Evolutionary conservation across 306 rosid species (phyloP).

Genomic region (Lathyrus tuberosus): DNA sequence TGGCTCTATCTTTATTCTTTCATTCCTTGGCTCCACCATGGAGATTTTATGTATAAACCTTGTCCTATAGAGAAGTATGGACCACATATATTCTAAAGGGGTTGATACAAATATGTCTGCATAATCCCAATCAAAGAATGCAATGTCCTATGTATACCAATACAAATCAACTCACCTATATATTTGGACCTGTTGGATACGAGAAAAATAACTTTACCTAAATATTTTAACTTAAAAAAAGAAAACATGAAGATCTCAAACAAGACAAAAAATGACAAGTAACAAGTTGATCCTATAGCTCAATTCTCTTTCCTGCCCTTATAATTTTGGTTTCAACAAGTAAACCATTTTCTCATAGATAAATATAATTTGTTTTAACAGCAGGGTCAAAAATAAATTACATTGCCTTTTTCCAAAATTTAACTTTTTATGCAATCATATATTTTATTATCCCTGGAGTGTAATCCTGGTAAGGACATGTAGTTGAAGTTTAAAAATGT

Average conservation of each 20-base stretch:
- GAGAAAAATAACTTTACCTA: constrained; percentile 23
- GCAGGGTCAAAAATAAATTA: background rate
- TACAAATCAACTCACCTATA: constrained; percentile 11
- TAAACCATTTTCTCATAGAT: constrained; percentile 7
- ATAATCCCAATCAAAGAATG: constrained; percentile 42
- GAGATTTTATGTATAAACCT: constrained; percentile 53
- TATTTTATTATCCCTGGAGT: background rate
- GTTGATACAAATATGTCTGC: constrained; percentile 41
- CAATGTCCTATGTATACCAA: constrained; percentile 30
- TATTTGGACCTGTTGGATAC: constrained; percentile 41
- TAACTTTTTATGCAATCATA: constrained; percentile 19
- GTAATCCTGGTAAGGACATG: constrained; percentile 4
- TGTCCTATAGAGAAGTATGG: constrained; percentile 45
- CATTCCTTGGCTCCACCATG: constrained; percentile 49
- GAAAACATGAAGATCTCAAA: constrained; percentile 29
- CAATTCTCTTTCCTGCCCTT: constrained; percentile 33
- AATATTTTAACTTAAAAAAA: constrained; percentile 14
- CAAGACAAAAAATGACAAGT: constrained; percentile 37
- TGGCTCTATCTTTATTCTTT: constrained; percentile 35
- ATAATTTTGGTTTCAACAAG: constrained; percentile 39
- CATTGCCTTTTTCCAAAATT: constrained; percentile 11
- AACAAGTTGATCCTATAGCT: constrained; percentile 19
- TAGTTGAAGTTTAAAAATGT: too few species aligned
- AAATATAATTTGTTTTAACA: too few species aligned
- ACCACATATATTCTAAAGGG: constrained; percentile 50